Conservation (phyloP, 1,139 yeast genomes). For the Blastobotrys apis region DNA sequence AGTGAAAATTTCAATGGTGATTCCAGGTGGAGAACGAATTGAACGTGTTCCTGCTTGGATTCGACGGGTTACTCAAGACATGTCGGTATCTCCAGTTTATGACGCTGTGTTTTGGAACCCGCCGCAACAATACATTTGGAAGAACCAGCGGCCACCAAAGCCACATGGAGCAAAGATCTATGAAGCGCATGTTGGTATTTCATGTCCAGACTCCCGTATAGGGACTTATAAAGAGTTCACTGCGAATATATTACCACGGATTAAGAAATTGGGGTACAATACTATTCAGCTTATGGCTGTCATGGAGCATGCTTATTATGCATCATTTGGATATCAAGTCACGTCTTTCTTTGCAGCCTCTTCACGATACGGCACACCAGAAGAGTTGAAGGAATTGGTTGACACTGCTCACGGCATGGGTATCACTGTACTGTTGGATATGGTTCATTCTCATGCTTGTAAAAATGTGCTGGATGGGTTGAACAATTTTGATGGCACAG, state of each 20-base stretch:
- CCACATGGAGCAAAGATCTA: conserved; percentile 69
- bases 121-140: conserved; percentile 50
- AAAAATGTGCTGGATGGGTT: conserved; percentile 92
- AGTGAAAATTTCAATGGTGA: conserved; percentile 65
- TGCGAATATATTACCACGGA: conserved; percentile 71
- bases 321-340: conserved; percentile 94
- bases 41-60: conserved; percentile 91
- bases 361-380: conserved; percentile 91
- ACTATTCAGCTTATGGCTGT: conserved; percentile 95
- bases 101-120: conserved; percentile 97
- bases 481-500: conserved; percentile 92
- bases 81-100: conserved; percentile 51
- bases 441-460: conserved; percentile 94
- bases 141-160: conserved; percentile 56
- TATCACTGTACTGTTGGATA: conserved; percentile 78
- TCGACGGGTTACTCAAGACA: conserved; percentile 68
- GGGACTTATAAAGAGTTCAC: conserved; percentile 88
- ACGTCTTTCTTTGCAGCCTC: conserved; percentile 88
- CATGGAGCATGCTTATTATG: conserved; percentile 98
- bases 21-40: conserved; percentile 63
- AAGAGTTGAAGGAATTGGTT: conserved; percentile 81
- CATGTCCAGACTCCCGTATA: conserved; percentile 80
- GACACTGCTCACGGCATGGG: conserved; percentile 92
- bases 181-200: conserved; percentile 95
- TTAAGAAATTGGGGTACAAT: conserved; percentile 80